Evolutionary conservation across 441 rosid species (phyloP).

Genomic region (Capsella rubella): DNA sequence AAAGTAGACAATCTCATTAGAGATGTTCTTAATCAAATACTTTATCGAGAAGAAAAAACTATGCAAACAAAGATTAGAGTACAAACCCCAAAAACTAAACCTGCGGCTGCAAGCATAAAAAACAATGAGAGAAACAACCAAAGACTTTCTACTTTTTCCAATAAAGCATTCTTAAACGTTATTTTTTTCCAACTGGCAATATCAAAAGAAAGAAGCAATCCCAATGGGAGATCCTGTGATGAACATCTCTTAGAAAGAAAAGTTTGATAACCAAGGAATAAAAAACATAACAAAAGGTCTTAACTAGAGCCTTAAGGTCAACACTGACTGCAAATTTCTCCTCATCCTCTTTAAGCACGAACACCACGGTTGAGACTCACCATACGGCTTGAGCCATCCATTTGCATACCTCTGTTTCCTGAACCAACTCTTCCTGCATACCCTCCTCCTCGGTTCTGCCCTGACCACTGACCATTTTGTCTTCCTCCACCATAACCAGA

Average conservation of each 20-base stretch:
- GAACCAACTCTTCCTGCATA: constrained; percentile 38
- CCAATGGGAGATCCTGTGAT: background rate
- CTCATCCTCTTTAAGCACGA: constrained; percentile 25
- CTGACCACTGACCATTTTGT: constrained; percentile 38
- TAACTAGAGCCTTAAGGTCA: constrained; percentile 8
- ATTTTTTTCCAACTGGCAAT: background rate
- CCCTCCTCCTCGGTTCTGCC: constrained; percentile 43
- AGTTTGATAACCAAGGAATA: background rate
- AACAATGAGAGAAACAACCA: background rate
- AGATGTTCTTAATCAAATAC: background rate
- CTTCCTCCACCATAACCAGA: constrained; percentile 54
- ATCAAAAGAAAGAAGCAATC: background rate
- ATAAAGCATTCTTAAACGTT: background rate
- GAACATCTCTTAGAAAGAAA: constrained; percentile 4
- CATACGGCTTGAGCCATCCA: constrained; percentile 44
- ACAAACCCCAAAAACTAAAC: background rate
- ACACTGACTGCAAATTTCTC: constrained; percentile 17
- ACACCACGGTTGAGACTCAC: constrained; percentile 43
- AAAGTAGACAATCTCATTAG: background rate
- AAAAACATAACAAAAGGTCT: constrained; percentile 25
- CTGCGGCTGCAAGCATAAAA: background rate
- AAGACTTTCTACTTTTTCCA: background rate
- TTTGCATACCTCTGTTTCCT: constrained; percentile 44
- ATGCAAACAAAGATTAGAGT: background rate
- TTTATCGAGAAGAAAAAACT: background rate